Evolutionary conservation across 805 yeast genomes (phyloP), one percentile per base, ranked within the genome.

Genomic region (Candida saitoana): DNA sequence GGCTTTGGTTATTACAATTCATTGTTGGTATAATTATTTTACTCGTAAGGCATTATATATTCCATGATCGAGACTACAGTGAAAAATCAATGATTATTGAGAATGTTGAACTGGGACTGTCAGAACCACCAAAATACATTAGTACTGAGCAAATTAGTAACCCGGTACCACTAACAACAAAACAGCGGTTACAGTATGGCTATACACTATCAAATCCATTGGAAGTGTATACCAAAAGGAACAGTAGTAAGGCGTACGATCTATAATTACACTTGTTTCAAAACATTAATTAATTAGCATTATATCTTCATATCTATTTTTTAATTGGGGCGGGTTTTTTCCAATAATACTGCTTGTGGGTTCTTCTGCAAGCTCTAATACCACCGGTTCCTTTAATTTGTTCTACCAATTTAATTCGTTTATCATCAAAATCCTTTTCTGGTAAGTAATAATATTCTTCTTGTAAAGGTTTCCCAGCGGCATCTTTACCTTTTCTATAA

Each of bases 391-490:
- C 97, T 57, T 87, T 85, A 41, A 88, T 67, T 35, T 85, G 82
- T 39, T 79, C 76, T 4, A 90, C 95, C 49, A 89, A 65, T 37
- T 63, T 62, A 32, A 79, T 80, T 57, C 99, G 80, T 37, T 80
- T 80, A 19, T 57, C 54, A 56, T 91, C 96, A 29, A 64, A 58
- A 62, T 93, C 99, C 36, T 80, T 75, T 50, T 89, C 98, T 3
- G 89, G 81, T 43, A 82, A 80, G 57, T 93, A 93, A 62, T 89
- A 93, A 57, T 87, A 93, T 59, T 93, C 97, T 59, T 88, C 95
- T 50, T 91, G 98, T 47, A 93, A 71, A 3, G 86, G 87, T 60
- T 89, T 88, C 8, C 98, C 99, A 2, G 96, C 95, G 2, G 98
- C 97, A 63, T 93, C 99, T 60, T 89, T 90, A 38, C 97, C 97